Evolutionary conservation across 805 yeast species (phyloP).

Genomic region (Spathaspora boniae): DNA sequence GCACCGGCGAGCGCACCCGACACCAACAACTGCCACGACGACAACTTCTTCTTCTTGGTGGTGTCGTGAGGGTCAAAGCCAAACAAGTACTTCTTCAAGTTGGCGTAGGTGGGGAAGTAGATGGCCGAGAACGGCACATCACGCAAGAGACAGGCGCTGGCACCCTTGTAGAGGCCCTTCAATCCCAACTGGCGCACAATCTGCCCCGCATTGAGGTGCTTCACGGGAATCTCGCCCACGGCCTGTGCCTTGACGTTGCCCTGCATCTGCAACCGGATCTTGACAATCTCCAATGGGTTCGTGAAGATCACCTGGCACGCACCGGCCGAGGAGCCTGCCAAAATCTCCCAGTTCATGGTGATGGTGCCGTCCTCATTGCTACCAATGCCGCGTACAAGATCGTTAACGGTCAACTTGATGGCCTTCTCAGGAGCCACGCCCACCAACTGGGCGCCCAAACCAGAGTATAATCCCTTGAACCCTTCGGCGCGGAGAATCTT

Average conservation of each 20-base stretch:
- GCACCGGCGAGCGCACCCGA: constrained; percentile 97
- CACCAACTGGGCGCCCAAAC: constrained; percentile 87
- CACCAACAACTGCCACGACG: constrained; percentile 77
- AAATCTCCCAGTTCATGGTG: constrained; percentile 61
- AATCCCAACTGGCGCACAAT: constrained; percentile 79
- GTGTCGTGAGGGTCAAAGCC: constrained; percentile 74
- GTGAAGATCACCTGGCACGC: constrained; percentile 95
- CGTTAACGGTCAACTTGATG: constrained; percentile 91
- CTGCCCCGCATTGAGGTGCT: constrained; percentile 54
- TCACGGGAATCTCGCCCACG: constrained; percentile 39
- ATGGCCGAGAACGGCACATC: constrained; percentile 97
- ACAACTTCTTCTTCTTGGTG: constrained; percentile 54
- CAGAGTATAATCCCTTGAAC: constrained; percentile 80
- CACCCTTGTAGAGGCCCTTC: constrained; percentile 87
- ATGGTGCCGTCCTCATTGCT: constrained; percentile 41
- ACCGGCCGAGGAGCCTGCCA: constrained; percentile 94
- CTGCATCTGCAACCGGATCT: constrained; percentile 90
- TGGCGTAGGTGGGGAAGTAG: constrained; percentile 95
- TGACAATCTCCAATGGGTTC: constrained; percentile 93
- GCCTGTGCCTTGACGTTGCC: constrained; percentile 54
- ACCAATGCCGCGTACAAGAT: constrained; percentile 72
- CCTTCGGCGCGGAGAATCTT: constrained; percentile 81
- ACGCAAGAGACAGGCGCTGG: constrained; percentile 83
- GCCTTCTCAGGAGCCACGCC: constrained; percentile 99
- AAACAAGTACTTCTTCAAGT: constrained; percentile 77